A percentile compares a stretch with the other conserved stretches of the same genome.
These are phyloP conservation scores for Pythium insidiosum DNA, from an alignment of 352 stramenopile genomes.

Conservation along the genomic window DNA sequence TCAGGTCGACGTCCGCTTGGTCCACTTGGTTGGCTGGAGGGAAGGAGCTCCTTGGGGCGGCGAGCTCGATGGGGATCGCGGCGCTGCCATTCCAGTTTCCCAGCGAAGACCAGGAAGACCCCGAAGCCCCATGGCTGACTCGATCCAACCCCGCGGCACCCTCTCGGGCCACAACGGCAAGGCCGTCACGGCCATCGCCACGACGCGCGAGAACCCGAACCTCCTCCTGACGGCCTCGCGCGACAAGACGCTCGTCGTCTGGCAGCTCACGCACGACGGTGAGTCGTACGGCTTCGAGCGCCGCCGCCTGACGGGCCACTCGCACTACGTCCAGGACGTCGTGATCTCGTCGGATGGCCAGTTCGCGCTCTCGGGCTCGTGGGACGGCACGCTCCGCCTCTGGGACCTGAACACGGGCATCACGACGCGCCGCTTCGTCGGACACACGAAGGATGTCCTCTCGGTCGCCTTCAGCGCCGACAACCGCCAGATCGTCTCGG, in stretches of 20 bases:
- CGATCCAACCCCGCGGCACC: constrained; percentile 82
- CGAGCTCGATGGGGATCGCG: too few relatives aligned
- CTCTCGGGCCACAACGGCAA: constrained; percentile 88
- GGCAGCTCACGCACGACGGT: constrained; percentile 90
- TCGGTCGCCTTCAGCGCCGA: constrained; percentile 98
- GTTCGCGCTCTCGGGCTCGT: constrained; percentile 98
- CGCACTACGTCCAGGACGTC: constrained; percentile 99
- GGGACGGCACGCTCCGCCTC: constrained; percentile 98
- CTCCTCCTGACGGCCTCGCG: constrained; percentile 97
- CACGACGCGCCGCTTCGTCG: constrained; percentile 98
- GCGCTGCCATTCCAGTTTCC: too few relatives aligned
- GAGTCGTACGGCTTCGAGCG: constrained; percentile 98
- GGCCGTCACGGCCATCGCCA: constrained; percentile 93
- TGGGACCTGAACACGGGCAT: constrained; percentile 99
- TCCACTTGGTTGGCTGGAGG: too few relatives aligned
- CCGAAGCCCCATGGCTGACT: constrained; percentile 55
- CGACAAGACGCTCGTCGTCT: constrained; percentile 93
- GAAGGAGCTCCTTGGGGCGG: too few relatives aligned
- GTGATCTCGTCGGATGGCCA: constrained; percentile 99
- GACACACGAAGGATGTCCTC: constrained; percentile 99
- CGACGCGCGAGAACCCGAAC: constrained; percentile 98
- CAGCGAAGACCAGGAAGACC: constrained; percentile 15
- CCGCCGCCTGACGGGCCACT: constrained; percentile 96
- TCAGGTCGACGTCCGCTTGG: too few relatives aligned
- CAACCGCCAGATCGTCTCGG: constrained; percentile 99